phyloP scores from a whole-genome alignment of 2,329 filamentous ascomycete genomes.

The Neonectria neomacrospora region DNA sequence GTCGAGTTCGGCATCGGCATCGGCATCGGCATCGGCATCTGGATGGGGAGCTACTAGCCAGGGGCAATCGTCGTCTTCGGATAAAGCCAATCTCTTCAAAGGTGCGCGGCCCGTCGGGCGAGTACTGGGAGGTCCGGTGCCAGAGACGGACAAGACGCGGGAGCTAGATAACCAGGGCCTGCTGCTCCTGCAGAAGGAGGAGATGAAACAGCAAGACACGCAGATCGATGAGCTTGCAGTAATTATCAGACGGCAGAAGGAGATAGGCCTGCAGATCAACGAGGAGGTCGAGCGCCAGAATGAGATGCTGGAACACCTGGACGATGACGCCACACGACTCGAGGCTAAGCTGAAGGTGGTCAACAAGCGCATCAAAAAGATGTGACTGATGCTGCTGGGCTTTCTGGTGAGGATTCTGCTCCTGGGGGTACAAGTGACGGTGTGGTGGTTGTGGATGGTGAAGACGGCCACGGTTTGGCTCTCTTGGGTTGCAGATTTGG shows the following conservation, averaged over 20 bases:
- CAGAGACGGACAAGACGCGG: constrained; percentile 80
- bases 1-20: constrained; percentile 45
- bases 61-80: constrained; percentile 60
- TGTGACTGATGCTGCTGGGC: constrained; percentile 56
- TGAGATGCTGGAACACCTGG: constrained; percentile 73
- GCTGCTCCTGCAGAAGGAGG: constrained; percentile 76
- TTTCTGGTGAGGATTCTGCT: constrained; percentile 45
- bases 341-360: constrained; percentile 77
- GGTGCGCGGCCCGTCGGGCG: constrained; percentile 61
- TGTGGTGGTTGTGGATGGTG: constrained; percentile 48
- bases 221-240: constrained; percentile 75
- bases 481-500: constrained; percentile 45
- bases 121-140: constrained; percentile 76
- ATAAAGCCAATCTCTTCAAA: constrained; percentile 61
- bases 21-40: constrained; percentile 39
- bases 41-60: constrained; percentile 57
- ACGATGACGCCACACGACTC: constrained; percentile 73
- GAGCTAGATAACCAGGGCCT: constrained; percentile 82
- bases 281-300: constrained; percentile 79
- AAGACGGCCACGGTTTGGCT: constrained; percentile 37
- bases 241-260: constrained; percentile 77
- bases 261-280: constrained; percentile 82
- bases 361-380: constrained; percentile 77
- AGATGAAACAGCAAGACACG: constrained; percentile 80
- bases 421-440: constrained; percentile 43